A percentile compares a stretch with the other conserved stretches of the same genome.
Conservation (phyloP, 2,329 filamentous ascomycete genomes). For the Piedraia hortae region DNA sequence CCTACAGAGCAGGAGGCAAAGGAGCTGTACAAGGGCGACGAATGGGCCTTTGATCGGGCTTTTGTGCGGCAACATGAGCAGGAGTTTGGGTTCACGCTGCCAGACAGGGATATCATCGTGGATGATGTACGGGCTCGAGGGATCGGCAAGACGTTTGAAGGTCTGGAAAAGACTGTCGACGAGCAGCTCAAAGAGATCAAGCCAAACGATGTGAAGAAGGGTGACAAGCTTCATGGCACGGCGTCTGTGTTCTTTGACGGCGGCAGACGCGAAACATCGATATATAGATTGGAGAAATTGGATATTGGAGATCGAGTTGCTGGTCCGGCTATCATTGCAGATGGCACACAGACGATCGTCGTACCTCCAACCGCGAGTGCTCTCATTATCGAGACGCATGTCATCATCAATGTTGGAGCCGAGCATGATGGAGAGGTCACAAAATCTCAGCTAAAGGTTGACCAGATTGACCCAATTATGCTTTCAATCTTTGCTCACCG, state of each 20-base stretch:
- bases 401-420: constrained; percentile 63
- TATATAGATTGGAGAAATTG: constrained; percentile 59
- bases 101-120: constrained; percentile 63
- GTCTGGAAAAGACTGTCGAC: constrained; percentile 56
- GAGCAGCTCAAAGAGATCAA: constrained; percentile 48
- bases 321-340: constrained; percentile 66
- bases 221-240: constrained; percentile 36
- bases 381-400: constrained; percentile 57
- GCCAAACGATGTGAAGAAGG: constrained; percentile 26
- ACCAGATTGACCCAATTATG: constrained; percentile 49
- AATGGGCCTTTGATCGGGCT: constrained; percentile 60
- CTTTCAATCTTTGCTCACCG: constrained; percentile 55
- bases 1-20: constrained; percentile 34
- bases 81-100: constrained; percentile 75
- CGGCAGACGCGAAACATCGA: constrained; percentile 46
- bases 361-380: constrained; percentile 55
- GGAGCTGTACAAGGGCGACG: constrained; percentile 31
- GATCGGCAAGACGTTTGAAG: constrained; percentile 67
- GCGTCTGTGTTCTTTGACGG: constrained; percentile 63
- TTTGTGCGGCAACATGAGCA: constrained; percentile 73
- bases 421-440: constrained; percentile 24
- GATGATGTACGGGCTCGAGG: constrained; percentile 73
- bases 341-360: constrained; percentile 76
- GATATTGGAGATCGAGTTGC: constrained; percentile 41
- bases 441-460: constrained; percentile 21